Evolutionary conservation across 1,139 yeast species (phyloP), one percentile per base, ranked within the genome.

Genomic region (Candida glucosophila): DNA sequence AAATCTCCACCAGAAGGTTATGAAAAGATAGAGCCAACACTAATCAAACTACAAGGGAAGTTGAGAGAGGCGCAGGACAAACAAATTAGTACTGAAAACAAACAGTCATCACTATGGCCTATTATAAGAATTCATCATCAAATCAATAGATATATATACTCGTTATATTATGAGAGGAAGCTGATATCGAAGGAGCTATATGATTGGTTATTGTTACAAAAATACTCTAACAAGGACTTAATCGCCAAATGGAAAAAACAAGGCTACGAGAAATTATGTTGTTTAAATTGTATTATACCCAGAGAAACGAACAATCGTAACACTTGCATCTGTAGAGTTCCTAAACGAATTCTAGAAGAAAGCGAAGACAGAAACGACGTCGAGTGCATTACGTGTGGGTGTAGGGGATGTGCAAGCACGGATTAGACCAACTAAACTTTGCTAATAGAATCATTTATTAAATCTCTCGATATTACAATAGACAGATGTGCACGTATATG

Each of bases 241-340:
- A 82, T 86, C 20, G 92, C 95, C 18, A 86, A 86, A 49, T 86
- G 96, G 96, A 77, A 77, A 50, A 85, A 82, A 44, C 77, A 73
- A 44, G 96, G 96, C 6, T 86, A 86, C 50, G 96, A 86, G 46
- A 71, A 78, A 32, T 55, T 86, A 29, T 86, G 97, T 44, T 86
- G 97, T 46, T 52, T 86, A 33, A 67, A 72, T 37, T 86, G 97
- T 46, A 82, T 86, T 20, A 74, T 75, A 40, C 61, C 66, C n/a
- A 56, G 52, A 20, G 83, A 78, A 35, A 73, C 66, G 24, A 71
- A 70, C 39, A 78, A 77, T 36, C 77, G 75, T 7, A 68, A 73
- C 5, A 66, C 88, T 0, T 86, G 96, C 52, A 73, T 86, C 12
- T 86, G 96, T 43, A 58, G 96, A 29, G 95, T 86, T 2, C 95